Evolutionary conservation across 371 early-diverging fungal species (phyloP).

Genomic region (Mucor piriformis): DNA sequence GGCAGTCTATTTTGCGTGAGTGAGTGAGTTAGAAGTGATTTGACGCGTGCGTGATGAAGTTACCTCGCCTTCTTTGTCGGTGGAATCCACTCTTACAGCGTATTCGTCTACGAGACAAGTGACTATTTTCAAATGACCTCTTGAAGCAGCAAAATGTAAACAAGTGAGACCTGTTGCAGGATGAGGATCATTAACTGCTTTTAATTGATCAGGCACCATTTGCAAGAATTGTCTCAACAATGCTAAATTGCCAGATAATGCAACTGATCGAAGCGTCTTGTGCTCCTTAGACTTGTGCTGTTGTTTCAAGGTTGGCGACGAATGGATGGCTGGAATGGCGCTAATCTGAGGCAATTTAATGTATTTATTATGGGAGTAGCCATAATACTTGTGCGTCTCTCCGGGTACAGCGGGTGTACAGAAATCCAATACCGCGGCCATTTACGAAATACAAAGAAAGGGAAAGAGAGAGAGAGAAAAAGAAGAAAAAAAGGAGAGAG

Average conservation of each 20-base stretch:
- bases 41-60: background rate
- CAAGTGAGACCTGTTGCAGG: constrained; percentile 64
- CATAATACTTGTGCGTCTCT: constrained; percentile 68
- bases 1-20: constrained; percentile 59
- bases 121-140: constrained; percentile 66
- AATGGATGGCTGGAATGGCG: constrained; percentile 47
- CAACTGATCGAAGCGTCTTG: constrained; percentile 34
- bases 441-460: background rate
- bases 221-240: constrained; percentile 25
- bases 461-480: constrained; percentile 3
- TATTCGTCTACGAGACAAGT: constrained; percentile 61
- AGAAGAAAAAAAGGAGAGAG: constrained; percentile 3
- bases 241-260: constrained; percentile 30
- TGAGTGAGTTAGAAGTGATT: too few relatives aligned
- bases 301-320: constrained; percentile 14
- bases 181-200: constrained; percentile 36
- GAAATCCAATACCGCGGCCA: constrained; percentile 45
- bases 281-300: constrained; percentile 12
- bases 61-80: constrained; percentile 76
- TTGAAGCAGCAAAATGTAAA: constrained; percentile 73
- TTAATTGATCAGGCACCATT: constrained; percentile 22
- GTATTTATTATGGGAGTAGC: constrained; percentile 58
- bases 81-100: constrained; percentile 62
- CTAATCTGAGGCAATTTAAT: constrained; percentile 50
- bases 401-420: constrained; percentile 71